Evolutionary conservation across 2,329 filamentous ascomycete species (phyloP).

Genomic region (Colletotrichum coccodes): DNA sequence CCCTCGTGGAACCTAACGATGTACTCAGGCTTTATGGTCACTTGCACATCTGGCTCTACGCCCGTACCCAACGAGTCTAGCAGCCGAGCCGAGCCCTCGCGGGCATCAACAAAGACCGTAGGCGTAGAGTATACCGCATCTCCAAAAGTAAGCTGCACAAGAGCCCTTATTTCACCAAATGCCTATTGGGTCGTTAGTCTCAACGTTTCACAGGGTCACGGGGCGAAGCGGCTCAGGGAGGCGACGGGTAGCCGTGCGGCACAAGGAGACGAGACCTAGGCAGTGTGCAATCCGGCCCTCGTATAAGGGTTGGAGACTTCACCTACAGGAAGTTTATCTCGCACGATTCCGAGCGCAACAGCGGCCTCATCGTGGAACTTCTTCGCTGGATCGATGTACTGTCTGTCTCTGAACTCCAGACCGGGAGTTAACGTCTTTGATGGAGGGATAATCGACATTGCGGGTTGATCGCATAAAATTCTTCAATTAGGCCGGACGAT

Average conservation of each 20-base stretch:
- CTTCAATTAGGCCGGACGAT: too few relatives aligned
- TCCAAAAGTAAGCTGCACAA: background rate
- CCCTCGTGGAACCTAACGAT: constrained; percentile 14
- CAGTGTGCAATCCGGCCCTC: too few relatives aligned
- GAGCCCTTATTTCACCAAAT: background rate
- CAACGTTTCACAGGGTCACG: background rate
- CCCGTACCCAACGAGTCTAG: background rate
- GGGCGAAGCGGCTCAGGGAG: too few relatives aligned
- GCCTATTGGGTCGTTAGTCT: background rate
- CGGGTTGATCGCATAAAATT: background rate
- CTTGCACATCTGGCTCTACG: background rate
- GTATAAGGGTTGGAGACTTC: background rate
- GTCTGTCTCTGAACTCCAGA: background rate
- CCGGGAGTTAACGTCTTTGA: constrained; percentile 2
- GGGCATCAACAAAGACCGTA: constrained; percentile 18
- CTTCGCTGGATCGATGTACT: background rate
- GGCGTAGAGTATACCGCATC: background rate
- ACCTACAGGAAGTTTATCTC: background rate
- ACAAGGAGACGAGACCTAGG: too few relatives aligned
- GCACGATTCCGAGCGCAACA: constrained; percentile 1
- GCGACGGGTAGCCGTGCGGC: too few relatives aligned
- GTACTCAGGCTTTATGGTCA: constrained; percentile 18
- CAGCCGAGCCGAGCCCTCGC: background rate
- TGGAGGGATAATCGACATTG: background rate
- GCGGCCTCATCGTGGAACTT: background rate